Conservation (phyloP, 1,139 yeast species). For the Geotrichum carabidarum region DNA sequence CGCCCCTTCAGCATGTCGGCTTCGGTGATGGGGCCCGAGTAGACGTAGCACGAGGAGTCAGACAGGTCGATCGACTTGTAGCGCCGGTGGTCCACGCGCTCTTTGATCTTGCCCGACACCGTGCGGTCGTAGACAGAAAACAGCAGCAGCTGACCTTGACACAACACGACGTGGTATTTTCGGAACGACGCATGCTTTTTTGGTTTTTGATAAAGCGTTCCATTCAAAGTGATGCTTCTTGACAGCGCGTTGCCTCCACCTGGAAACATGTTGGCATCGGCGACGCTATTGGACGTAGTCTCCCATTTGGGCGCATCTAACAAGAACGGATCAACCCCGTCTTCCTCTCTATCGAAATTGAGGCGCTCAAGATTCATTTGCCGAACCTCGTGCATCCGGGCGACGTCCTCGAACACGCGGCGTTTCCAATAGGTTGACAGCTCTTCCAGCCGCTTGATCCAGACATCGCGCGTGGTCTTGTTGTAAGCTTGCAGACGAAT, state of each 20-base stretch:
- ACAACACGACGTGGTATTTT: constrained; percentile 56
- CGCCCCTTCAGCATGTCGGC: constrained; percentile 49
- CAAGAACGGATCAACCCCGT: constrained; percentile 11
- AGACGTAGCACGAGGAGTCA: constrained; percentile 55
- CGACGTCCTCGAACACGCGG: constrained; percentile 44
- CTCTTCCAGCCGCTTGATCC: constrained; percentile 53
- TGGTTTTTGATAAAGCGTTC: constrained; percentile 61
- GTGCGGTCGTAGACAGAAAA: constrained; percentile 44
- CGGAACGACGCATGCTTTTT: constrained; percentile 63
- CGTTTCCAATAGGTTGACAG: constrained; percentile 57
- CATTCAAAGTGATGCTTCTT: constrained; percentile 55
- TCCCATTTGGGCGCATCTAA: constrained; percentile 49
- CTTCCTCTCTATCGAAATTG: constrained; percentile 50
- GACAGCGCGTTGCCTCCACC: constrained; percentile 42
- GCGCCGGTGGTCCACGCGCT: constrained; percentile 26
- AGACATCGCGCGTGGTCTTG: constrained; percentile 49
- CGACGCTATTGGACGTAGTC: constrained; percentile 39
- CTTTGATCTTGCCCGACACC: constrained; percentile 26
- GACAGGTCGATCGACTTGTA: constrained; percentile 48
- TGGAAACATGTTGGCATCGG: constrained; percentile 46
- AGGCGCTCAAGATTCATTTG: constrained; percentile 46
- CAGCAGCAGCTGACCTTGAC: constrained; percentile 63
- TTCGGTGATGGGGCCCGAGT: constrained; percentile 61
- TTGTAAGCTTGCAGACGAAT: constrained; percentile 58
- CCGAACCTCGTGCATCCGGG: constrained; percentile 40